phyloP scores from a whole-genome alignment of 495 filamentous ascomycete species.

The Neurospora discreta region DNA sequence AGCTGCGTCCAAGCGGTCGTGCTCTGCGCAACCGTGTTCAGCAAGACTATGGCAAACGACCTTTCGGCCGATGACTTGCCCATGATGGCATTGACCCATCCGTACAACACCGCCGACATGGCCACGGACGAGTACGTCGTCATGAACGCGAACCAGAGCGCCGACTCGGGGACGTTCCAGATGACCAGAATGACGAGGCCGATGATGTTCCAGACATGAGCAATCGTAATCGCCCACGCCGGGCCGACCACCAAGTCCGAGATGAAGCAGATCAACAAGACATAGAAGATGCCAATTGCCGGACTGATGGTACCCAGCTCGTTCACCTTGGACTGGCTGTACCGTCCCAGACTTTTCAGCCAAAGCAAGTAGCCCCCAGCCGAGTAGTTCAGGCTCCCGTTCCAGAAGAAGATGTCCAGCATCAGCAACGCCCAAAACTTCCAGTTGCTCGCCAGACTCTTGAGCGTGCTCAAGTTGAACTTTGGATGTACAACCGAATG shows the following conservation, averaged over 20 bases:
- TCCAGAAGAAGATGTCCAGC: constrained; percentile 42
- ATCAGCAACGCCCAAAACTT: constrained; percentile 30
- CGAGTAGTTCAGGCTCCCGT: constrained; percentile 25
- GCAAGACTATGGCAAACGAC: constrained; percentile 19
- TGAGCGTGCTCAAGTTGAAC: constrained; percentile 18
- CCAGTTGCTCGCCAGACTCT: constrained; percentile 19
- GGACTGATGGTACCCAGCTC: constrained; percentile 23
- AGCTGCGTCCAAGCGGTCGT: constrained; percentile 29
- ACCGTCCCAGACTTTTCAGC: constrained; percentile 25
- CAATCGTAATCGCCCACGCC: constrained; percentile 26
- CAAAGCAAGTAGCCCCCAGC: constrained; percentile 30
- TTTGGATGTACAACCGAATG: constrained; percentile 15
- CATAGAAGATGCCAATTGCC: constrained; percentile 35
- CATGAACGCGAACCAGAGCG: constrained; percentile 38
- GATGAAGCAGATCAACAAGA: constrained; percentile 32
- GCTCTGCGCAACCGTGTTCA: constrained; percentile 22
- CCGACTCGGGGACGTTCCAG: constrained; percentile 37
- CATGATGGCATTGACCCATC: constrained; percentile 24
- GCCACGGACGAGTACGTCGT: constrained; percentile 19
- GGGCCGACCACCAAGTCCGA: constrained; percentile 31
- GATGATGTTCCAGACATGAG: constrained; percentile 19
- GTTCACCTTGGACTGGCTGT: constrained; percentile 17
- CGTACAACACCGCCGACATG: constrained; percentile 24
- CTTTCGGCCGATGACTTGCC: constrained; percentile 18
- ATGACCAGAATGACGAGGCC: constrained; percentile 21